Evolutionary conservation across 768 basidiomycete species (phyloP), one percentile per base, ranked within the genome.

Genomic region (Hericium coralloides): DNA sequence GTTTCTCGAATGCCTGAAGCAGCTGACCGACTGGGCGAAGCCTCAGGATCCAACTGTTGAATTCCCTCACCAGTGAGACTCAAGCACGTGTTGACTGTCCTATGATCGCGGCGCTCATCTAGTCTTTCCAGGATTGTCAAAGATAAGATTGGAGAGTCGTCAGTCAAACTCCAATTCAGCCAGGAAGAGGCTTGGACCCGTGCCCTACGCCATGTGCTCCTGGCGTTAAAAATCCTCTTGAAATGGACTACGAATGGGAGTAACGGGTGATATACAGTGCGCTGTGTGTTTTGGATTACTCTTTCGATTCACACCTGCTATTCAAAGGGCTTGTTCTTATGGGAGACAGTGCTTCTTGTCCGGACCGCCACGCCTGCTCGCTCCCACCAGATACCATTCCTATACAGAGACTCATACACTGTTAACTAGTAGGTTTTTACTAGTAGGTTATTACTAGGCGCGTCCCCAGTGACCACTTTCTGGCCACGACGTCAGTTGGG

Each of bases 151-250:
- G 95, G 94, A 7, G 94, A 95, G 55, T 88, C 91, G 17, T 94
- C 92, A 1, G 89, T 98, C 60, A 94, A 95, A 70, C 74, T 95
- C 3, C 93, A 95, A 66, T 95, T 97, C 69, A 89, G 88, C 63
- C 91, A 92, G 64, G 95, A 99, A 67, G 95, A 99, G 66, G 78
- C 84, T 0, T 99, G 95, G 95, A 98, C 95, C 22, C 83, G 92
- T 58, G 92, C 94, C 4, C 74, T 98, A 65, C 80, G 92, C 36
- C 94, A 97, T 64, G 91, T 98, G 57, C 76, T 97, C 57, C 78
- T 94, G 20, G 92, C 90, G 18, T 76, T 95, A 41, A 94, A 94
- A 73, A 87, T 92, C 58, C 81, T 92, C 50, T 75, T 95, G 51
- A 91, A 91, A 67, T 92, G 89, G 88, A 81, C 85, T 4, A 92